These are phyloP conservation scores for Leccinum subtestaceum DNA, from an alignment of 768 basidiomycete species.

Conservation along the genomic window DNA sequence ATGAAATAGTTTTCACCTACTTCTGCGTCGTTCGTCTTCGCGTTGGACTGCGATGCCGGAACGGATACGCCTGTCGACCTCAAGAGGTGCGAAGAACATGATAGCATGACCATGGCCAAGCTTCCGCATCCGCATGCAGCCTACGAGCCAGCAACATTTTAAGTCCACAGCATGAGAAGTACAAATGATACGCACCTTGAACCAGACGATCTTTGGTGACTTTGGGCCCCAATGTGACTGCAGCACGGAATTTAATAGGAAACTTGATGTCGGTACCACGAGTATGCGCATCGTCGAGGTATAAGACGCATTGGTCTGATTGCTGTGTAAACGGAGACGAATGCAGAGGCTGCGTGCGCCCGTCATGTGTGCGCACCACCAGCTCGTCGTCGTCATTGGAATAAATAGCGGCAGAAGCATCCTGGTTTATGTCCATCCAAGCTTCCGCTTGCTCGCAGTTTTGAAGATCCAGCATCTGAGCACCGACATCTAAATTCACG, in stretches of 20 bases:
- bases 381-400: conserved; percentile 29
- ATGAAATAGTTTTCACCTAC: conserved; percentile 5
- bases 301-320: conserved; percentile 30
- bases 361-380: conserved; percentile 23
- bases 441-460: conserved; percentile 37
- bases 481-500: conserved; percentile 46
- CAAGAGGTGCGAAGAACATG: conserved; percentile 48
- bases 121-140: conserved; percentile 55
- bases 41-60: conserved; percentile 20
- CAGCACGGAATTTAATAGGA: conserved; percentile 30
- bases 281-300: conserved; percentile 39
- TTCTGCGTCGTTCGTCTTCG: conserved; percentile 27
- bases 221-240: conserved; percentile 35
- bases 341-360: conserved; percentile 15
- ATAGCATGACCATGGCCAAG: conserved; percentile 47
- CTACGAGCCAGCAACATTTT: conserved; percentile 25
- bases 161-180: neutral
- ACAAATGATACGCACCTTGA: conserved; percentile 7
- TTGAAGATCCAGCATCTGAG: conserved; percentile 50
- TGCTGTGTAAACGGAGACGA: conserved; percentile 29
- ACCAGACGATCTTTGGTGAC: conserved; percentile 33
- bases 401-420: conserved; percentile 25
- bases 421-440: conserved; percentile 36
- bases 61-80: conserved; percentile 41
- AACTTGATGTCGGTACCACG: conserved; percentile 38